A percentile compares a stretch with the other conserved stretches of the same genome.
Evolutionary conservation across 805 yeast genomes (phyloP).

Genomic region (Debaryomyces maramus): DNA sequence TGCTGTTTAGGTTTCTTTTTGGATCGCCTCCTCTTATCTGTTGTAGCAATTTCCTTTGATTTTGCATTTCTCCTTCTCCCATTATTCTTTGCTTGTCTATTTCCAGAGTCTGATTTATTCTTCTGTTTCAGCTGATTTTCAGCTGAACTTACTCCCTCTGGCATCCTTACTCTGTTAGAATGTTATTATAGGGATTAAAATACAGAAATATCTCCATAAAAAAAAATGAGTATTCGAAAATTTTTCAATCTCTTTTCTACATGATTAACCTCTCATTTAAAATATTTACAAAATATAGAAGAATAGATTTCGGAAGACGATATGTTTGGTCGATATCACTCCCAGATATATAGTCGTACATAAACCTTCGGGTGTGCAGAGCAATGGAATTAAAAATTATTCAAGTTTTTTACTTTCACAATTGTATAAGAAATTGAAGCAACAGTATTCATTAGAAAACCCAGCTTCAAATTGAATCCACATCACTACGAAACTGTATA

Average conservation of each 20-base stretch:
- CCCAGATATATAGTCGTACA: conserved; percentile 20
- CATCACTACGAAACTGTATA: conserved; percentile 16
- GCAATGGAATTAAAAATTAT: conserved; percentile 12
- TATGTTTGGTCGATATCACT: conserved; percentile 16
- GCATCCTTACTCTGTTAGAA: not conserved
- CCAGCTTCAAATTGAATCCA: conserved; percentile 11
- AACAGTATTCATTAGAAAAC: not conserved
- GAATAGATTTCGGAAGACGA: not conserved
- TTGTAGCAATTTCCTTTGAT: not conserved
- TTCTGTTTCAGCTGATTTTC: not conserved
- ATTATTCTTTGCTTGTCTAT: conserved; percentile 1
- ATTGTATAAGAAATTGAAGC: conserved; percentile 12
- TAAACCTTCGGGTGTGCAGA: conserved; percentile 21
- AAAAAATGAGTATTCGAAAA: no score
- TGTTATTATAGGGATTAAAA: no score
- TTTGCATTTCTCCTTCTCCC: conserved; percentile 1
- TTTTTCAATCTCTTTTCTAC: no score
- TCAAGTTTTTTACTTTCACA: conserved; percentile 13
- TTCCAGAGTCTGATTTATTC: not conserved
- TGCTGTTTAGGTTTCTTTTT: conserved; percentile 5
- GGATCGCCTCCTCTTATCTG: not conserved
- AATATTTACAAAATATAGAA: not conserved
- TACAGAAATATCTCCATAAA: no score
- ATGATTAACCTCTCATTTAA: no score
- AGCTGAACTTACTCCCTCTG: not conserved